Conservation (phyloP, 2,329 filamentous ascomycete species). For the Penicillium sp. region DNA sequence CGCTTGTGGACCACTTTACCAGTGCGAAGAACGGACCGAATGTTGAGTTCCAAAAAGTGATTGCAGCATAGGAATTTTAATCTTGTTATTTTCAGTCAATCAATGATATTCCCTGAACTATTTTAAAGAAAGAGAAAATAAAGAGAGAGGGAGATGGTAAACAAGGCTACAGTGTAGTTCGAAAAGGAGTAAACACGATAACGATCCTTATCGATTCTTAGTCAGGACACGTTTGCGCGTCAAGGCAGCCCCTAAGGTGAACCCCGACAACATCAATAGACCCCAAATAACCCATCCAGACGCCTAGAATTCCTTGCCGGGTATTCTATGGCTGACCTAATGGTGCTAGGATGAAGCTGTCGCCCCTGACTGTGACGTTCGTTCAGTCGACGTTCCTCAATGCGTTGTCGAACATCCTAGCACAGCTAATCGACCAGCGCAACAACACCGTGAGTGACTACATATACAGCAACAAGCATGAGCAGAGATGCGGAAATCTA, state of each 20-base stretch:
- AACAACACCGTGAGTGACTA: slow-evolving; percentile 31
- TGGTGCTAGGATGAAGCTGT: slow-evolving; percentile 21
- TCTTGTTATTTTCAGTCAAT: not conserved
- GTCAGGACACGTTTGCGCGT: slow-evolving; percentile 26
- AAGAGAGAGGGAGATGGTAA: not conserved
- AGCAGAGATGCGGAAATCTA: not conserved
- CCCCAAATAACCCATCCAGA: not conserved
- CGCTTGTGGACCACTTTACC: slow-evolving; percentile 41
- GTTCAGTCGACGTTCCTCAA: slow-evolving; percentile 40
- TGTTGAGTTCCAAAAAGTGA: slow-evolving; percentile 27
- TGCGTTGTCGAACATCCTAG: slow-evolving; percentile 39
- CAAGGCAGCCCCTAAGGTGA: slow-evolving; percentile 13
- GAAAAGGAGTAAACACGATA: not conserved
- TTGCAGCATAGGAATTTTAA: not conserved
- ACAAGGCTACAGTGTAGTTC: not conserved
- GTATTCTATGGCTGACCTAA: slow-evolving; percentile 9
- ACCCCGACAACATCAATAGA: not conserved
- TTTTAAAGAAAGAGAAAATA: not conserved
- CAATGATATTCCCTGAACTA: not conserved
- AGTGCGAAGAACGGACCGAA: slow-evolving; percentile 39
- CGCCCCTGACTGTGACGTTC: slow-evolving; percentile 35
- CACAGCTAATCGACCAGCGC: slow-evolving; percentile 40
- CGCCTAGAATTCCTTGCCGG: not conserved
- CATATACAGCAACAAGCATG: not conserved
- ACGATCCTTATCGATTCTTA: not conserved